A percentile compares a stretch with the other conserved stretches of the same genome.
phyloP scores from a whole-genome alignment of 345 rosid species.

The Mallotus nudiflorus region DNA sequence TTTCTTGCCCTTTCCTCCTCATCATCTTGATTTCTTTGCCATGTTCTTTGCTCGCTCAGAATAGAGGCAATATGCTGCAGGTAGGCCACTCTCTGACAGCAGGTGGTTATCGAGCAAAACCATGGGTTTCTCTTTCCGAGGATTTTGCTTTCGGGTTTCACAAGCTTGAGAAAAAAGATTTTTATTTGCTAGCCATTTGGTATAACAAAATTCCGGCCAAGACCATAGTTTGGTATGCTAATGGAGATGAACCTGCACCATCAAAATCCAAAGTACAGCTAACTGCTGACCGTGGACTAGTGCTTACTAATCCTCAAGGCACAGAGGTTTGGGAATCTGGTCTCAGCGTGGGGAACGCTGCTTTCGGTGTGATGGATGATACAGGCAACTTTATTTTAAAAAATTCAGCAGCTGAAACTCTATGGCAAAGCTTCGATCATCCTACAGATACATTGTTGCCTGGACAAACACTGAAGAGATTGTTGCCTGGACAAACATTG shows the following conservation, averaged over 20 bases:
- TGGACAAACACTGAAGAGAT: too few species aligned
- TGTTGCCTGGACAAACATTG: slow-evolving; percentile 39
- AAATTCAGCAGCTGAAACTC: not conserved
- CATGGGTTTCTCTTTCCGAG: slow-evolving; percentile 33
- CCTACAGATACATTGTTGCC: slow-evolving; percentile 41
- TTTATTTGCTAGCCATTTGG: slow-evolving; percentile 40
- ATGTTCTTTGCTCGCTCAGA: not conserved
- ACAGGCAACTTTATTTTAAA: slow-evolving; percentile 31
- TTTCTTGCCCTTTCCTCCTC: not conserved
- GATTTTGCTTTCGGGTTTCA: slow-evolving; percentile 41
- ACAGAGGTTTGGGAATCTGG: slow-evolving; percentile 27
- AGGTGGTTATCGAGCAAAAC: not conserved
- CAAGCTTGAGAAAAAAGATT: slow-evolving; percentile 8
- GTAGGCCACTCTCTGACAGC: slow-evolving; percentile 12
- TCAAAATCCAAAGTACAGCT: slow-evolving; percentile 29
- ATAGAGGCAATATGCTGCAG: not conserved
- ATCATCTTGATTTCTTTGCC: not conserved
- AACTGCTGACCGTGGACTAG: slow-evolving; percentile 20
- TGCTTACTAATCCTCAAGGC: slow-evolving; percentile 28
- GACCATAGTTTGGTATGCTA: slow-evolving; percentile 39
- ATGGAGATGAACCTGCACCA: slow-evolving; percentile 18
- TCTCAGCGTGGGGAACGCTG: not conserved
- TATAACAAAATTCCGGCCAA: slow-evolving; percentile 28
- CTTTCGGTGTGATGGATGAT: slow-evolving; percentile 29
- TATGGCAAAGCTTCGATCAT: slow-evolving; percentile 38